Evolutionary conservation across 1,284 basidiomycete genomes (phyloP).

Genomic region (Ustilago bromivora): DNA sequence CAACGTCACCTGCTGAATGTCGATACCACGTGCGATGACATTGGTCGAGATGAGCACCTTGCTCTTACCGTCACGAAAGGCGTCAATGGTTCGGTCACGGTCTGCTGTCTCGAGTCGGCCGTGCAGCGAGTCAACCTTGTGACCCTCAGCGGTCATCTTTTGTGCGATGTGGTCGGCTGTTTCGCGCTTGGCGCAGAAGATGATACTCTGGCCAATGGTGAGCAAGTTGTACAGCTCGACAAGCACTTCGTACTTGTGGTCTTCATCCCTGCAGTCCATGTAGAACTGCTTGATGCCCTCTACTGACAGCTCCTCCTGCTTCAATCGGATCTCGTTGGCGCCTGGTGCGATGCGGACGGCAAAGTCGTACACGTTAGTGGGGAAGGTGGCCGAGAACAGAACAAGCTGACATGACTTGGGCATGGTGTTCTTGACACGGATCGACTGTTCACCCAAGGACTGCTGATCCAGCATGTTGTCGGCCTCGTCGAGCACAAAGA

Average conservation of each 20-base stretch:
- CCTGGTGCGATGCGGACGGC: constrained; percentile 91
- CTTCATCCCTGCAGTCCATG: constrained; percentile 84
- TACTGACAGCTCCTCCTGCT: constrained; percentile 92
- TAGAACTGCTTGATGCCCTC: constrained; percentile 98
- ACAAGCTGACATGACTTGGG: constrained; percentile 83
- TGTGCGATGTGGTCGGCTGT: constrained; percentile 92
- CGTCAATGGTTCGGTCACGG: constrained; percentile 92
- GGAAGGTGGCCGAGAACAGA: constrained; percentile 98
- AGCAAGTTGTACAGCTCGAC: constrained; percentile 89
- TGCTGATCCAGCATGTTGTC: constrained; percentile 98
- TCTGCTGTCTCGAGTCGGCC: constrained; percentile 90
- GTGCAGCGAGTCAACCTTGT: constrained; percentile 95
- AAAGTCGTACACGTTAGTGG: constrained; percentile 88
- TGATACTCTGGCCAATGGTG: constrained; percentile 96
- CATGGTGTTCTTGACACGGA: constrained; percentile 87
- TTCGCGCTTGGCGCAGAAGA: constrained; percentile 84
- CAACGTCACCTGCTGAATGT: constrained; percentile 94
- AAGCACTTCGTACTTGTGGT: constrained; percentile 95
- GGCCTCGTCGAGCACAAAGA: constrained; percentile 97
- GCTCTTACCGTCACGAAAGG: constrained; percentile 93
- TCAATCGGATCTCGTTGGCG: constrained; percentile 95
- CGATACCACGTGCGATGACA: constrained; percentile 97
- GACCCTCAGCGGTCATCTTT: constrained; percentile 91
- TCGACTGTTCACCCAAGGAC: constrained; percentile 94
- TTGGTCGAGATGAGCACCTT: constrained; percentile 99